Percentiles rank a stretch among this genome's conserved stretches.
Evolutionary conservation across 306 rosid species (phyloP).

Genomic region (Ormosia emarginata): DNA sequence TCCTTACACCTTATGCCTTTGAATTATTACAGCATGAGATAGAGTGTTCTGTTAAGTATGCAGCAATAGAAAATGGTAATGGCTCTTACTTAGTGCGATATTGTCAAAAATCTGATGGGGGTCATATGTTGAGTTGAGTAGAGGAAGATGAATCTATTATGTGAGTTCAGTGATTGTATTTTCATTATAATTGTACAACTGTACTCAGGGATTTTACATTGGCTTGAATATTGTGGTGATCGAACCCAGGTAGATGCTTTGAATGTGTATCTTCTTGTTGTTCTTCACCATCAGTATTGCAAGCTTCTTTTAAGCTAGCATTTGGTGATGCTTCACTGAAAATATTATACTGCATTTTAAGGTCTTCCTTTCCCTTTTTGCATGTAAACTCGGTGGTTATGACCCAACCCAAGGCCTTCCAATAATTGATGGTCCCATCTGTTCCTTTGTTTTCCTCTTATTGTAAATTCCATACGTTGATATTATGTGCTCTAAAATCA

Average conservation of each 20-base stretch:
- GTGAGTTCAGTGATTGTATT: background rate
- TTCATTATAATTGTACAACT: background rate
- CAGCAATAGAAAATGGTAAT: background rate
- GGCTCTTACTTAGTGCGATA: background rate
- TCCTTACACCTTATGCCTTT: background rate
- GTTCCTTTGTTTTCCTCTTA: background rate
- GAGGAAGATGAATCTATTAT: background rate
- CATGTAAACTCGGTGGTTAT: background rate
- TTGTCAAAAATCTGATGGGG: background rate
- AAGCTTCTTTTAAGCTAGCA: background rate
- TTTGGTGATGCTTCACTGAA: background rate
- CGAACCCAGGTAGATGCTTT: background rate
- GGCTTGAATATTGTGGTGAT: background rate
- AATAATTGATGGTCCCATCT: background rate
- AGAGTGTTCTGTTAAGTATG: background rate
- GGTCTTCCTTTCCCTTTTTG: background rate
- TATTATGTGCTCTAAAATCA: background rate
- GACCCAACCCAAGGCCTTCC: background rate
- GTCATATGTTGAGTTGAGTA: too few relatives aligned
- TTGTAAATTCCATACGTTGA: background rate
- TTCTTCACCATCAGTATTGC: background rate
- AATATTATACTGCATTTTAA: background rate
- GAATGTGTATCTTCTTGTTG: background rate
- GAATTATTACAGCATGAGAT: background rate
- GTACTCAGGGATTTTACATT: background rate